Conservation (phyloP, 208 protist species). For the Tritrichomonas foetus region DNA sequence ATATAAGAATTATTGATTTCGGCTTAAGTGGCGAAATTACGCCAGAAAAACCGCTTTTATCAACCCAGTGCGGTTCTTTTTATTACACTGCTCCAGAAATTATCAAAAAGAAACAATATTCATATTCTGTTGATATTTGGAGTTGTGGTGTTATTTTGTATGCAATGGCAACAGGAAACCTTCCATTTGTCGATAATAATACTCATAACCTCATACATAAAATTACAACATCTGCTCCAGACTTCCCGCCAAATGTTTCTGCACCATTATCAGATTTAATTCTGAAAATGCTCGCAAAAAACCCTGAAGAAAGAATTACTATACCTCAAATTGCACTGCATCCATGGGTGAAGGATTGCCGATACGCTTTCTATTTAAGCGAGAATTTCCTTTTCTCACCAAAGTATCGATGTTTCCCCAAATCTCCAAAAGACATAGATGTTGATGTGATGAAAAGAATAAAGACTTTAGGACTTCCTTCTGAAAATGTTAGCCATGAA, state of each 20-base stretch:
- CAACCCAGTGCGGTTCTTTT: not conserved
- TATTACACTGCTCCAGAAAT: not conserved
- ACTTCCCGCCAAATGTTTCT: not conserved
- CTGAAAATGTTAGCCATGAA: too few species aligned
- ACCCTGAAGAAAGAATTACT: not conserved
- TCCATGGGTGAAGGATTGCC: not conserved
- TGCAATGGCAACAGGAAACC: not conserved
- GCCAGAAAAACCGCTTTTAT: not conserved
- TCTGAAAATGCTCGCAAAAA: not conserved
- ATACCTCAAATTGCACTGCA: not conserved
- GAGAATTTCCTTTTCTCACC: too few species aligned
- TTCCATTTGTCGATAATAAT: not conserved
- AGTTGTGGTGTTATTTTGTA: not conserved
- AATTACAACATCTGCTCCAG: not conserved
- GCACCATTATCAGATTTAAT: not conserved
- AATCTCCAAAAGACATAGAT: too few species aligned
- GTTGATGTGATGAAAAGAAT: too few species aligned
- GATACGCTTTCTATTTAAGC: too few species aligned
- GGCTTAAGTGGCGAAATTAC: not conserved
- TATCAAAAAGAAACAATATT: not conserved
- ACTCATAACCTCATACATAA: not conserved
- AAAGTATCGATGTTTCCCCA: too few species aligned
- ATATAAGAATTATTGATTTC: constrained; percentile 37
- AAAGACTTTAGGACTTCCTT: too few species aligned
- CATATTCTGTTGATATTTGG: not conserved